A percentile compares a stretch with the other conserved stretches of the same genome.
phyloP scores from a whole-genome alignment of 2,329 filamentous ascomycete species.

The Zymoseptoria tritici region DNA sequence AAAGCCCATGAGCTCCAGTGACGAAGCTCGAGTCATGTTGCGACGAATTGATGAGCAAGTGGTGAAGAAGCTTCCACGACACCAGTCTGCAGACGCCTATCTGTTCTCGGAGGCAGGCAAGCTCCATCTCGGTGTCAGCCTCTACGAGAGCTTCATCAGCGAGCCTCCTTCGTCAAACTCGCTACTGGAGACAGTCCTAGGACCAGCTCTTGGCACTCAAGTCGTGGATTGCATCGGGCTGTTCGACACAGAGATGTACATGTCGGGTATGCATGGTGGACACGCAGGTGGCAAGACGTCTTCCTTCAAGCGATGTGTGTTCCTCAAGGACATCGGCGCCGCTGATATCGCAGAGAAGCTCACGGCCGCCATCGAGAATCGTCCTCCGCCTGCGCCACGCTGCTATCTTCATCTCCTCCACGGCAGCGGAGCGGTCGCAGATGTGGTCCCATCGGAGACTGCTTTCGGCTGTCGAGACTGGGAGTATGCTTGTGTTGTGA shows the following conservation, averaged over 20 bases:
- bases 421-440: conserved; percentile 47
- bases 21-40: conserved; percentile 33
- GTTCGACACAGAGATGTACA: conserved; percentile 56
- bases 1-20: conserved; percentile 20
- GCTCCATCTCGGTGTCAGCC: conserved; percentile 47
- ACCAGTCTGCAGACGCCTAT: conserved; percentile 49
- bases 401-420: conserved; percentile 60
- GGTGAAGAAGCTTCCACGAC: conserved; percentile 35
- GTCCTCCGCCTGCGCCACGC: conserved; percentile 47
- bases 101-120: conserved; percentile 43
- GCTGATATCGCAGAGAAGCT: conserved; percentile 33
- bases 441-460: conserved; percentile 40
- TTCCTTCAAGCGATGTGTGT: conserved; percentile 58
- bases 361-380: conserved; percentile 38
- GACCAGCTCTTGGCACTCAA: conserved; percentile 28
- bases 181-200: conserved; percentile 13
- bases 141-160: conserved; percentile 33
- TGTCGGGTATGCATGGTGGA: conserved; percentile 53
- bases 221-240: conserved; percentile 43
- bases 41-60: conserved; percentile 34
- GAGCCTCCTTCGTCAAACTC: conserved; percentile 17
- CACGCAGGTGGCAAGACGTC: conserved; percentile 53
- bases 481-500: conserved; percentile 58
- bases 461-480: conserved; percentile 59
- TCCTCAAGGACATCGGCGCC: conserved; percentile 45